A percentile compares a stretch with the other conserved stretches of the same genome.
Evolutionary conservation across 192 early-diverging fungal species (phyloP).

Genomic region (Entomortierella lignicola): DNA sequence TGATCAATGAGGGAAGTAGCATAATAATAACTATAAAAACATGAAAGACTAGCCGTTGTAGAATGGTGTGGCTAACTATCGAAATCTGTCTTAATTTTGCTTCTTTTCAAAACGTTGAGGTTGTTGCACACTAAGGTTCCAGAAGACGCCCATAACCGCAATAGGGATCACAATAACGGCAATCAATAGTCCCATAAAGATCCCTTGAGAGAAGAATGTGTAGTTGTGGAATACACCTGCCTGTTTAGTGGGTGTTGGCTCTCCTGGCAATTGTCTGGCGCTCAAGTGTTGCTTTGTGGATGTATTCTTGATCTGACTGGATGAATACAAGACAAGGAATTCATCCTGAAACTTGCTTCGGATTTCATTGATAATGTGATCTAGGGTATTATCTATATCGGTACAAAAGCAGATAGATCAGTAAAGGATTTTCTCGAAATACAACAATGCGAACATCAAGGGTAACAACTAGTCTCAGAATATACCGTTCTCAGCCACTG

Average conservation of each 20-base stretch:
- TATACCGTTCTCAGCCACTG: conserved; percentile 30
- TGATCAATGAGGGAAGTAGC: too few relatives aligned
- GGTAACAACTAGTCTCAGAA: too few relatives aligned
- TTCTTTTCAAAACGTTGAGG: conserved; percentile 55
- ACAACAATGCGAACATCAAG: background rate
- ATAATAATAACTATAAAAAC: too few relatives aligned
- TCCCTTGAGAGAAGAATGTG: conserved; percentile 52
- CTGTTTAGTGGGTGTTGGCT: conserved; percentile 33
- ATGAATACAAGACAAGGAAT: conserved; percentile 44
- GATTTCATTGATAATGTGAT: conserved; percentile 15
- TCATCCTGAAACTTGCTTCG: conserved; percentile 22
- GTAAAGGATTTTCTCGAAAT: too few relatives aligned
- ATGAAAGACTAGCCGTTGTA: too few relatives aligned
- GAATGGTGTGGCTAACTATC: background rate
- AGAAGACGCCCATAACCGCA: conserved; percentile 36
- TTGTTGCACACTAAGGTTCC: conserved; percentile 50
- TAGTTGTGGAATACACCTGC: conserved; percentile 44
- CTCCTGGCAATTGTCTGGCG: conserved; percentile 32
- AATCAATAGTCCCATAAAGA: conserved; percentile 45
- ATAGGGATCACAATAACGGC: conserved; percentile 37
- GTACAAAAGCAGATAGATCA: background rate
- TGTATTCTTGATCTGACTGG: conserved; percentile 44
- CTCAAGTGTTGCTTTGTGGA: conserved; percentile 24
- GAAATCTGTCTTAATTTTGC: conserved; percentile 21
- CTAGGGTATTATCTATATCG: conserved; percentile 15